Percentiles rank a stretch among this genome's conserved stretches.
Conservation (phyloP, 106 monocot species). For the Apostasia shenzhenica region DNA sequence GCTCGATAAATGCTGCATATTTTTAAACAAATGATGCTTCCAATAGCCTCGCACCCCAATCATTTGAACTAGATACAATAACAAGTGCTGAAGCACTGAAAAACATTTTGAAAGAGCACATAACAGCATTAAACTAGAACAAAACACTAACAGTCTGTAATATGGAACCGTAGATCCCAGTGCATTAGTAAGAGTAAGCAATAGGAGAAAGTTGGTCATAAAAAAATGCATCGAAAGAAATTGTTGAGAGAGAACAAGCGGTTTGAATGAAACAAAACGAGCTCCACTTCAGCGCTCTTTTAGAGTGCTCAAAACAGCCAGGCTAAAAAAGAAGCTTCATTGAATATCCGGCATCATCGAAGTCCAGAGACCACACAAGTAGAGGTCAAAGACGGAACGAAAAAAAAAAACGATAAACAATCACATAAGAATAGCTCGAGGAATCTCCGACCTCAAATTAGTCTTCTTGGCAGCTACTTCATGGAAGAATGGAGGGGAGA, state of each 20-base stretch:
- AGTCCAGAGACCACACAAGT: not conserved
- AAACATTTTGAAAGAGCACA: no score
- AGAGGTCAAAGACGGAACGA: not conserved
- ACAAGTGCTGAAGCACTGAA: no score
- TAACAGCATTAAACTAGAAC: no score
- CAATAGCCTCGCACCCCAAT: no score
- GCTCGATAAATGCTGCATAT: conserved; percentile 4
- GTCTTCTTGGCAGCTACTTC: not conserved
- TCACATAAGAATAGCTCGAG: not conserved
- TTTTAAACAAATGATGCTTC: not conserved
- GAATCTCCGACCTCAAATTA: conserved; percentile 1
- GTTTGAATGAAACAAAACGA: not conserved
- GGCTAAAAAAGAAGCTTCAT: not conserved
- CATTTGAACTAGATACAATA: no score
- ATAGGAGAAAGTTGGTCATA: not conserved
- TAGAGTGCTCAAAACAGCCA: not conserved
- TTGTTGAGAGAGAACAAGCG: not conserved
- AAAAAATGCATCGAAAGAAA: not conserved
- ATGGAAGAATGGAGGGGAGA: not conserved
- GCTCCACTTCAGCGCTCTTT: not conserved
- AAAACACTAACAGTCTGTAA: no score
- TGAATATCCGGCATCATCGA: not conserved
- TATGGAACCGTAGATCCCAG: no score
- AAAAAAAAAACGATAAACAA: not conserved
- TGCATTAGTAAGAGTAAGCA: no score